Conservation (phyloP, 2,329 filamentous ascomycete species). For the Talaromyces sp. region DNA sequence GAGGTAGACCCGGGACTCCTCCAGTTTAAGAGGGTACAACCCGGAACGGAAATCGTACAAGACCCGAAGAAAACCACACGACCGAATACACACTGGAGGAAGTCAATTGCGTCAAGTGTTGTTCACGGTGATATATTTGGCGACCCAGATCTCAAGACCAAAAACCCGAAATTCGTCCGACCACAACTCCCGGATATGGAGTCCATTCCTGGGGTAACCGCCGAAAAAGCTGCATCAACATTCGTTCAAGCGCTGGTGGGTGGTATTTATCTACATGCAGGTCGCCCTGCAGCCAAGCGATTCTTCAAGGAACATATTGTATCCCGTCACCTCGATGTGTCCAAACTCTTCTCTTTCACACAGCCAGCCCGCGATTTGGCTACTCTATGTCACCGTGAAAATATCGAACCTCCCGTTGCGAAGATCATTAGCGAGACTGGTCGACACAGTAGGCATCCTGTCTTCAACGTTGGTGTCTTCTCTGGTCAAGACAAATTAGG, state of each 20-base stretch:
- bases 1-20: slow-evolving; percentile 90
- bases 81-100: slow-evolving; percentile 56
- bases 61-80: slow-evolving; percentile 36
- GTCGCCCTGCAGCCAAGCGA: slow-evolving; percentile 67
- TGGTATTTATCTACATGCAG: slow-evolving; percentile 78
- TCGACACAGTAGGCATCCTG: slow-evolving; percentile 73
- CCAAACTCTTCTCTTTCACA: slow-evolving; percentile 75
- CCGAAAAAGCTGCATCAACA: slow-evolving; percentile 60
- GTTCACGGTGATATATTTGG: slow-evolving; percentile 83
- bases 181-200: slow-evolving; percentile 17
- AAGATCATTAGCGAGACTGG: slow-evolving; percentile 88
- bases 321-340: slow-evolving; percentile 69
- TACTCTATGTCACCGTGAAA: slow-evolving; percentile 78
- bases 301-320: slow-evolving; percentile 85
- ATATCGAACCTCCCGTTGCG: slow-evolving; percentile 81
- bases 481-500: slow-evolving; percentile 87
- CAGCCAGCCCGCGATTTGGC: slow-evolving; percentile 78
- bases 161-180: slow-evolving; percentile 24
- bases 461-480: slow-evolving; percentile 91
- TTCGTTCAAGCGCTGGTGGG: slow-evolving; percentile 83
- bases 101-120: slow-evolving; percentile 69
- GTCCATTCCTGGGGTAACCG: slow-evolving; percentile 36
- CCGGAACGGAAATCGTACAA: slow-evolving; percentile 40
- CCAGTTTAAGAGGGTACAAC: slow-evolving; percentile 60
- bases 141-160: slow-evolving; percentile 45